These are phyloP conservation scores for Ichthyophthirius multifiliis DNA, from an alignment of 169 alveolate genomes.

Conservation along the genomic window DNA sequence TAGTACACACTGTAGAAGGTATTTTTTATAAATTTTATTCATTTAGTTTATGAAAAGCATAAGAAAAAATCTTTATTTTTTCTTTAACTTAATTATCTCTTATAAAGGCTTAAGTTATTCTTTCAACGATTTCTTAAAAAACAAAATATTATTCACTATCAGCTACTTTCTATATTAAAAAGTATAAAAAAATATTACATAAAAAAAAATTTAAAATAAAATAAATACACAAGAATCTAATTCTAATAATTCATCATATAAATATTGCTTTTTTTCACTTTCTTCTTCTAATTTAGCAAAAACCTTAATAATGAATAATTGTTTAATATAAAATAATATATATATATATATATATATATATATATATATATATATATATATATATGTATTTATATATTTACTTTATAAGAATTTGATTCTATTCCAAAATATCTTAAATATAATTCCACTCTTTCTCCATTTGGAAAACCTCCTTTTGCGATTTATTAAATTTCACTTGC, in stretches of 20 bases:
- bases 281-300: conserved; percentile 8
- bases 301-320: neutral
- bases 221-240: neutral
- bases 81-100: conserved; percentile 19
- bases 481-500: neutral
- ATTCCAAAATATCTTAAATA: conserved; percentile 19
- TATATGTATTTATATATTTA: neutral
- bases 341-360: neutral
- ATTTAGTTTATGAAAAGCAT: neutral
- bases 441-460: conserved; percentile 4
- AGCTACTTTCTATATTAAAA: neutral
- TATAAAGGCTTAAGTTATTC: neutral
- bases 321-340: neutral
- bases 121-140: neutral
- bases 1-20: neutral
- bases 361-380: neutral
- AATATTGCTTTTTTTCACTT: neutral
- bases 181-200: too few relatives aligned
- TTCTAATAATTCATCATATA: neutral
- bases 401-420: neutral
- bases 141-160: neutral
- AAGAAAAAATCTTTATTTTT: neutral
- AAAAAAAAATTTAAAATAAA: neutral
- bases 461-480: conserved; percentile 14
- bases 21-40: neutral